Evolutionary conservation across 495 filamentous ascomycete genomes (phyloP).

Genomic region (Penicillium flavigenum): DNA sequence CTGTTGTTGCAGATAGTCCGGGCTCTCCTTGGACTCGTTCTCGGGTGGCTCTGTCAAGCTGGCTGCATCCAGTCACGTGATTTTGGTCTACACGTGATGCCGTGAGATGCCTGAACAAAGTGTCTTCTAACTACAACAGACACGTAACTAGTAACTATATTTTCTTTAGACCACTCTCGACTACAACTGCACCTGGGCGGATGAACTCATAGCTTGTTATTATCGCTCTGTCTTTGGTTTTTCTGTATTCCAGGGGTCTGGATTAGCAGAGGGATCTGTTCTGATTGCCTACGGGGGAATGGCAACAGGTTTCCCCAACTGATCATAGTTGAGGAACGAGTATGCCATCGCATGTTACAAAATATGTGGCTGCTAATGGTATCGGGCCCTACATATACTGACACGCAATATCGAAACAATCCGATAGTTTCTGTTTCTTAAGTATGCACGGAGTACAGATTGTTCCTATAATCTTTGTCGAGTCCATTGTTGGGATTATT

Average conservation of each 20-base stretch:
- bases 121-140: background rate
- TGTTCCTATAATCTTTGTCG: background rate
- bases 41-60: slow-evolving; percentile 21
- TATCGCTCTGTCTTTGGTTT: background rate
- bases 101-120: background rate
- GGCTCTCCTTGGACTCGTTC: slow-evolving; percentile 13
- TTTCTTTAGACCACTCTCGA: background rate
- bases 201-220: background rate
- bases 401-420: background rate
- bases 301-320: background rate
- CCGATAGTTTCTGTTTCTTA: background rate
- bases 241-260: background rate
- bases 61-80: slow-evolving; percentile 26
- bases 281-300: background rate
- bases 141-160: no score
- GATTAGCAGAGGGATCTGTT: background rate
- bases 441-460: background rate
- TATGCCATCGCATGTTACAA: background rate
- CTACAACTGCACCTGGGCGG: background rate
- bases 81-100: slow-evolving; percentile 9
- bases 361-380: background rate
- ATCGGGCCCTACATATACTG: background rate
- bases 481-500: background rate
- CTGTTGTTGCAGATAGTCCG: slow-evolving; percentile 3
- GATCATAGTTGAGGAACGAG: background rate